Evolutionary conservation across 2,329 filamentous ascomycete genomes (phyloP).

Genomic region (Aspergillus ruber): DNA sequence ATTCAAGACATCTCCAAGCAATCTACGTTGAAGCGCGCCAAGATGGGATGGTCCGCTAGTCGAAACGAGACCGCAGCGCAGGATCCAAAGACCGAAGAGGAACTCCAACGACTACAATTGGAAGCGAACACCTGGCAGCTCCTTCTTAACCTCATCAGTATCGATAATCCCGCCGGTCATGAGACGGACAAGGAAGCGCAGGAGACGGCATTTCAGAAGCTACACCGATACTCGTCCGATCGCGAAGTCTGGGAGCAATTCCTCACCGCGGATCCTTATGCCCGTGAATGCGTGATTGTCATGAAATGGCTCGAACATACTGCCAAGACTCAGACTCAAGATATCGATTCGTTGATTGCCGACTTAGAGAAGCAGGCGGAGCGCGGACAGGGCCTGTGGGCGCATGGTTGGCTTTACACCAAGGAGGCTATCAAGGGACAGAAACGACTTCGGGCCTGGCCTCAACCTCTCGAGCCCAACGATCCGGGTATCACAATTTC

Average conservation of each 20-base stretch:
- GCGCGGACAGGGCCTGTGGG: conserved; percentile 68
- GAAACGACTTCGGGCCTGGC: conserved; percentile 69
- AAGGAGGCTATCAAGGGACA: conserved; percentile 82
- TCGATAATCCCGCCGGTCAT: conserved; percentile 54
- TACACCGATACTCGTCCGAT: conserved; percentile 54
- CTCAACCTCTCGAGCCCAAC: conserved; percentile 58
- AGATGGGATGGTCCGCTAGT: conserved; percentile 22
- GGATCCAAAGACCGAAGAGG: conserved; percentile 23
- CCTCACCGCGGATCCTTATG: conserved; percentile 62
- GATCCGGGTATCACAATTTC: conserved; percentile 52
- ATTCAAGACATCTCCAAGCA: conserved; percentile 38
- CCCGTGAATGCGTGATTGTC: conserved; percentile 70
- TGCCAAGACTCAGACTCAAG: conserved; percentile 59
- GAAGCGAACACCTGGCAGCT: conserved; percentile 91
- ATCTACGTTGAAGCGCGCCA: conserved; percentile 35
- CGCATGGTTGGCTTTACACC: conserved; percentile 88
- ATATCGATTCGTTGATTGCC: conserved; percentile 68
- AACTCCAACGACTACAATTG: conserved; percentile 60
- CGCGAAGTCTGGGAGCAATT: conserved; percentile 67
- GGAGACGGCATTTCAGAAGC: conserved; percentile 33
- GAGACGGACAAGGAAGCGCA: conserved; percentile 34
- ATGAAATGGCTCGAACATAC: conserved; percentile 81
- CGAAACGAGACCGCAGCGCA: conserved; percentile 12
- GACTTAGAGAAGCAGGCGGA: conserved; percentile 72
- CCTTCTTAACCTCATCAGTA: conserved; percentile 64